phyloP scores from a whole-genome alignment of 495 filamentous ascomycete species.

The Penicillium pancosmium region DNA sequence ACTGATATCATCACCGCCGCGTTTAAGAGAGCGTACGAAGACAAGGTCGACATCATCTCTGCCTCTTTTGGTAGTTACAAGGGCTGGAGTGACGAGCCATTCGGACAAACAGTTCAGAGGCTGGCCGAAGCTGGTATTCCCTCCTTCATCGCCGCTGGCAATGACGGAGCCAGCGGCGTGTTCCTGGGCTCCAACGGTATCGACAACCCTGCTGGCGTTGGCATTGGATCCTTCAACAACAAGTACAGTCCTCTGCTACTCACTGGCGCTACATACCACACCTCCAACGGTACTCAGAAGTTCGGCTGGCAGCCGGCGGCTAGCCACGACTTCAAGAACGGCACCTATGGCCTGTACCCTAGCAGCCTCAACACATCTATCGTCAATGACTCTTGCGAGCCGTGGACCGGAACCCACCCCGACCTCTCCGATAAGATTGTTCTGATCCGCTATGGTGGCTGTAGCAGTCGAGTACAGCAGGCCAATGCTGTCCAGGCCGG shows the following conservation, averaged over 20 bases:
- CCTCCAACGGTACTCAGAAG: conserved; percentile 15
- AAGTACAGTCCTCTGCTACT: conserved; percentile 31
- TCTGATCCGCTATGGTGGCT: conserved; percentile 56
- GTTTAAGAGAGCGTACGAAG: conserved; percentile 59
- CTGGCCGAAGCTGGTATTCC: conserved; percentile 44
- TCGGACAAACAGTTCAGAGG: conserved; percentile 10
- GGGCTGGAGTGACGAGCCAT: conserved; percentile 51
- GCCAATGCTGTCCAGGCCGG: conserved; percentile 52
- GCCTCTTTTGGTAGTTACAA: conserved; percentile 58
- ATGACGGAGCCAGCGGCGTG: conserved; percentile 52
- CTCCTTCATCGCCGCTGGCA: conserved; percentile 57
- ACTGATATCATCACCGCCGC: conserved; percentile 27
- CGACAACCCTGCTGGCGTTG: conserved; percentile 49
- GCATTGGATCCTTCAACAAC: conserved; percentile 59
- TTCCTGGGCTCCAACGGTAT: conserved; percentile 50
- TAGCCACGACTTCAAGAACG: conserved; percentile 20
- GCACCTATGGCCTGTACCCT: conserved; percentile 44
- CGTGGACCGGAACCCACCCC: conserved; percentile 48
- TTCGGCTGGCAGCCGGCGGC: conserved; percentile 21
- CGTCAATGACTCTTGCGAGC: conserved; percentile 45
- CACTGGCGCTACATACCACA: conserved; percentile 14
- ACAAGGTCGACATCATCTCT: conserved; percentile 61
- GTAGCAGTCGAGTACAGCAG: conserved; percentile 51
- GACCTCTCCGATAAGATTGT: conserved; percentile 55
- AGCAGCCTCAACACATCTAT: conserved; percentile 52